Percentiles rank a stretch among this genome's conserved stretches.
phyloP scores from a whole-genome alignment of 495 filamentous ascomycete genomes.

The Penicillium lividum region DNA sequence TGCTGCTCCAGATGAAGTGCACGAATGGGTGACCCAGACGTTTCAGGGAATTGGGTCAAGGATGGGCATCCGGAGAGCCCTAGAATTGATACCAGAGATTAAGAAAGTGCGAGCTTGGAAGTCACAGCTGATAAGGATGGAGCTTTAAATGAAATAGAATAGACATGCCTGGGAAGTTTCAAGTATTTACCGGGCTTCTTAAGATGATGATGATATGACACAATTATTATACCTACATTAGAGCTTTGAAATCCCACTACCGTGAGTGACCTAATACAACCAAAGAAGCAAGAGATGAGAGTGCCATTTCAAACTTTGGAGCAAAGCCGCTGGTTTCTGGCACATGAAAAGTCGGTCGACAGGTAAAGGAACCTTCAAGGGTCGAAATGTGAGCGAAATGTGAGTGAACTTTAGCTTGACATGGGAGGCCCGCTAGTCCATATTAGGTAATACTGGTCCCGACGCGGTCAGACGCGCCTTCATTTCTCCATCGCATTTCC shows the following conservation, averaged over 20 bases:
- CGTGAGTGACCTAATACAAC: no score
- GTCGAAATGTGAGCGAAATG: no score
- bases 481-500: slow-evolving; percentile 8
- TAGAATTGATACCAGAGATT: slow-evolving; percentile 23
- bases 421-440: slow-evolving; percentile 17
- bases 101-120: slow-evolving; percentile 13
- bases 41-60: slow-evolving; percentile 31
- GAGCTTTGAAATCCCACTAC: no score
- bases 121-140: background rate
- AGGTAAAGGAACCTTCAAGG: no score
- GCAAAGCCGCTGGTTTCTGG: no score
- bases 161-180: background rate
- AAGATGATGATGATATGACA: no score
- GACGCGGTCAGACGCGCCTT: slow-evolving; percentile 25
- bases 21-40: slow-evolving; percentile 30
- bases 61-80: slow-evolving; percentile 31
- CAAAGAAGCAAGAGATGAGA: no score
- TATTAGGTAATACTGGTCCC: slow-evolving; percentile 27
- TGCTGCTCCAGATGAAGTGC: slow-evolving; percentile 29
- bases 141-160: background rate
- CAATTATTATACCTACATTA: no score
- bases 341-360: no score
- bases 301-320: no score
- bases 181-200: background rate
- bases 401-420: no score